These are phyloP conservation scores for Pyrus betulifolia DNA, from an alignment of 306 rosid genomes.

Conservation along the genomic window DNA sequence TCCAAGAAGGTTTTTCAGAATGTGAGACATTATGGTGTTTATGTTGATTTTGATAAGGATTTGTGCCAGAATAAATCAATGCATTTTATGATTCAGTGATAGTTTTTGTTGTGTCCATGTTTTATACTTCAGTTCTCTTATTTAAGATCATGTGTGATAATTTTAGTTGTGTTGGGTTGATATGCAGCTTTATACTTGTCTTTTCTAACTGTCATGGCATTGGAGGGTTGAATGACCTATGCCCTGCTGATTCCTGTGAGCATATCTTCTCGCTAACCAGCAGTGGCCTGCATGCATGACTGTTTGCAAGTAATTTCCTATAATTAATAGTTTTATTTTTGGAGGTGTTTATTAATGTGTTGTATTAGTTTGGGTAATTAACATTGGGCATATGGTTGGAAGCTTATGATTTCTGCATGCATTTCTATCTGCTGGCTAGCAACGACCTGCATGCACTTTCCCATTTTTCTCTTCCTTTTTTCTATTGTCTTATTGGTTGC, in stretches of 20 bases:
- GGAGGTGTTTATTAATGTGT: background rate
- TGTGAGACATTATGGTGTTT: background rate
- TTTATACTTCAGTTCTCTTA: background rate
- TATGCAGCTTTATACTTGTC: background rate
- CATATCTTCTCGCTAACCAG: background rate
- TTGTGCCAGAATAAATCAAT: background rate
- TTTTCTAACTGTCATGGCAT: background rate
- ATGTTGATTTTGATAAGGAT: background rate
- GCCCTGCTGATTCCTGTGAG: background rate
- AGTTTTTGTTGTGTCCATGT: background rate
- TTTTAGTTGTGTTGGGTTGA: background rate
- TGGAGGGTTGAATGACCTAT: background rate
- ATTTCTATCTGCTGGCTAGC: background rate
- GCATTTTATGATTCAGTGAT: background rate
- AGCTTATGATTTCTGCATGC: background rate
- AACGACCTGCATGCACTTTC: background rate
- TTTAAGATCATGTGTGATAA: background rate
- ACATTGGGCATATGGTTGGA: background rate
- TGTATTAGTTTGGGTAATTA: background rate
- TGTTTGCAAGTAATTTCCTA: background rate
- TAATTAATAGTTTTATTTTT: background rate
- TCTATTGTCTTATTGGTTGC: background rate
- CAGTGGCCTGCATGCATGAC: slow-evolving; percentile 3
- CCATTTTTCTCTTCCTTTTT: background rate
- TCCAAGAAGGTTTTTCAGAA: background rate